Base-by-base conservation (phyloP, 306 rosid species). In the Corylus heterophylla region DNA sequence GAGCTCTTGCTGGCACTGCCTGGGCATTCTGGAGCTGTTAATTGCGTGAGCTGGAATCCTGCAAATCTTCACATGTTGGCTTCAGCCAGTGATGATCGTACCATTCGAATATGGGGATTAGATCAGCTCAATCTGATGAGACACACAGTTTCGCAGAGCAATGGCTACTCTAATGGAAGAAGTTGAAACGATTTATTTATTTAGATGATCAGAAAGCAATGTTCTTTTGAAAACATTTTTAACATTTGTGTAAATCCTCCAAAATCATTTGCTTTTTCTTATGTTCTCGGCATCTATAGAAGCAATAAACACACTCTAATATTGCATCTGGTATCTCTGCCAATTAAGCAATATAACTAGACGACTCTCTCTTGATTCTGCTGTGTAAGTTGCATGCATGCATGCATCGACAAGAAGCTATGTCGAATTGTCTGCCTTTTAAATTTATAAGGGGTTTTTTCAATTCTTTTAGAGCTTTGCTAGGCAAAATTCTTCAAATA, bases 1-100 rank as follows among this genome's bases (percentile, higher is more conserved):
- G 98, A 90, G 79, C 89, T 89, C 74, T 77, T 96, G 69, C 93
- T 85, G 80, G 74, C 93, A 58, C 84, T 96, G 82, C 86, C 93
- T 0, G 99, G 99, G 55, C 99, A 96, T 82, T 90, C 99, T 20
- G 99, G 99, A 69, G 89, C 98, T 29, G 98, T 96, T 49, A 96
- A 93, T 75, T 90, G 96, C 74, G 99, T 96, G 77, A 89, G 97
- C 81, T 96, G 99, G 99, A 96, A 96, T 80, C 99, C 99, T 42
- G 75, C 89, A 9, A 93, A 96, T 52, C 96, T 96, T 4, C 97
- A 91, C 88, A 93, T 96, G 98, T 81, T 96, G 74, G 99, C 99
- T 78, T 96, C 98, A 0, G 98, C 96, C 35, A 96, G 99, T 39
- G 99, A 96, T 77, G 99, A 96, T 81, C 88, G 93, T 25, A 96